Percentiles rank a stretch among this genome's conserved stretches.
These are phyloP conservation scores for Pythium phragmiticola DNA, from an alignment of 352 stramenopile species.

Conservation along the genomic window DNA sequence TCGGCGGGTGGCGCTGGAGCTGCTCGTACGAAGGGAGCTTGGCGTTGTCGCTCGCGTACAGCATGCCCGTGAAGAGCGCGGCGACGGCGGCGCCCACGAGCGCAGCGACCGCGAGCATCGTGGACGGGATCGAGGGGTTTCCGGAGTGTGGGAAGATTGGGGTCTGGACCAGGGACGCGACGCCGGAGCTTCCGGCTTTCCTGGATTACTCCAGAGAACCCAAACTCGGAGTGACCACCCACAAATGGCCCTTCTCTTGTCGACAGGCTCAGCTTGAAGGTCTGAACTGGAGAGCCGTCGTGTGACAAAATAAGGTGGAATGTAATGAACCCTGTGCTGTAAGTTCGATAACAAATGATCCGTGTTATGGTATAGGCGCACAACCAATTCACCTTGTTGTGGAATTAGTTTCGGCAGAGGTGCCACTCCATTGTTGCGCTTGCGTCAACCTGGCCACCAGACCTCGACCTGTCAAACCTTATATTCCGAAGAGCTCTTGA, in stretches of 20 bases:
- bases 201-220: not conserved
- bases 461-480: not conserved
- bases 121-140: not conserved
- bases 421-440: not conserved
- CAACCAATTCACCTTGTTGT: not conserved
- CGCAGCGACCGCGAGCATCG: slow-evolving; percentile 38
- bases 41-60: slow-evolving; percentile 53
- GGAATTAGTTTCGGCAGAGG: not conserved
- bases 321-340: not conserved
- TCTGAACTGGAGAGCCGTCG: not conserved
- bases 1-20: slow-evolving; percentile 39
- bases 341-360: not conserved
- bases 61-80: slow-evolving; percentile 41
- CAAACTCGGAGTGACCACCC: not conserved
- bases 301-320: slow-evolving; percentile 5
- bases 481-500: not conserved
- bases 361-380: not conserved
- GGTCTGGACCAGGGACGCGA: not conserved
- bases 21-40: slow-evolving; percentile 34
- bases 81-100: slow-evolving; percentile 37
- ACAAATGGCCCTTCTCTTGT: not conserved
- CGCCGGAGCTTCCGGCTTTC: too few species aligned
- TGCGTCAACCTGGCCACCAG: not conserved
- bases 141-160: not conserved
- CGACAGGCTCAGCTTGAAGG: not conserved